Evolutionary conservation across 257 asterid genomes (phyloP).

Genomic region (Thymus mandschuricus): DNA sequence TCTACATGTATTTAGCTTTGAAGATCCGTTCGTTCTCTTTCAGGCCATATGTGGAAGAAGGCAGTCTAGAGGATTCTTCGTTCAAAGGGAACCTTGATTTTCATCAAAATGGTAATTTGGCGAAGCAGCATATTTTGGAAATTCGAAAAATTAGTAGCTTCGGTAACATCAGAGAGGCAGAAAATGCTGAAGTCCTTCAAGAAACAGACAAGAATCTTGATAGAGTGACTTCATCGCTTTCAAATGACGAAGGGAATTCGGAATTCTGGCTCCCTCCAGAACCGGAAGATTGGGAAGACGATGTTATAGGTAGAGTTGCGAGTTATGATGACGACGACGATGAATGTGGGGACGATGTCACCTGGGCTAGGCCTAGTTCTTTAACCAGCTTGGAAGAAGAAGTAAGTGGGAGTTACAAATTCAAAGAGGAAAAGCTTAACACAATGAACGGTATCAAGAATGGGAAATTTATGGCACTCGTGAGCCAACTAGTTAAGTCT

Average conservation of each 20-base stretch:
- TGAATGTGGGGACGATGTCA: conserved; percentile 57
- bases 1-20: conserved; percentile 6
- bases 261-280: conserved; percentile 88
- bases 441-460: conserved; percentile 67
- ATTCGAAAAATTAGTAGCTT: conserved; percentile 15
- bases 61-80: conserved; percentile 48
- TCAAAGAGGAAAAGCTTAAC: conserved; percentile 67
- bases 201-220: conserved; percentile 26
- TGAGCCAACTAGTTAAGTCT: conserved; percentile 67
- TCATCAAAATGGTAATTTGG: conserved; percentile 30
- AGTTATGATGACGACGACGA: conserved; percentile 78
- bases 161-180: conserved; percentile 28
- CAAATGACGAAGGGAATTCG: conserved; percentile 49
- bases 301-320: conserved; percentile 57
- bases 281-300: conserved; percentile 66
- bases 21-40: conserved; percentile 25
- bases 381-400: conserved; percentile 62
- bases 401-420: conserved; percentile 53
- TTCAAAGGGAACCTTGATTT: conserved; percentile 35
- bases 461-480: conserved; percentile 76
- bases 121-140: conserved; percentile 26
- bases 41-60: conserved; percentile 52
- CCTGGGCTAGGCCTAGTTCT: conserved; percentile 67
- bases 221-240: conserved; percentile 33
- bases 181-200: conserved; percentile 36